Conservation (phyloP, 164 flowering plant genomes). For the Piper betle region DNA sequence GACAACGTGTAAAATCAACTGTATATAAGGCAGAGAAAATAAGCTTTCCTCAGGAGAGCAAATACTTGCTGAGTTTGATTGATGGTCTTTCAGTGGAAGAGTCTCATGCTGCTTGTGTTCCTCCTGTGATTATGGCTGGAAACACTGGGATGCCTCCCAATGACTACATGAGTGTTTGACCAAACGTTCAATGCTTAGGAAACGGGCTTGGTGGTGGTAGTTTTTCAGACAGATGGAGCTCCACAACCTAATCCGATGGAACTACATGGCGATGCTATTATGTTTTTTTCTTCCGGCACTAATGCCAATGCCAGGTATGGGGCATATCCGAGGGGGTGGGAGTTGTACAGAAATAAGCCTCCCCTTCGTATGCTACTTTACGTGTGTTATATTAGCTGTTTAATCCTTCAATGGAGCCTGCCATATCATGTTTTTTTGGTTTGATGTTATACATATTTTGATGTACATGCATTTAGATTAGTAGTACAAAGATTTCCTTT, state of each 20-base stretch:
- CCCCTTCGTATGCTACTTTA: too few species aligned
- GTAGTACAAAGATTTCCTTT: too few species aligned
- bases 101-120: slow-evolving; percentile 13
- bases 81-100: slow-evolving; percentile 34
- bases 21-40: slow-evolving; percentile 68
- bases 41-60: slow-evolving; percentile 45
- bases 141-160: slow-evolving; percentile 16
- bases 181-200: slow-evolving; percentile 11
- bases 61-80: slow-evolving; percentile 43
- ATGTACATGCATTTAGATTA: too few species aligned
- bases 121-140: slow-evolving; percentile 10
- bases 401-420: too few species aligned
- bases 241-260: slow-evolving; percentile 26
- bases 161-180: slow-evolving; percentile 18
- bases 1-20: slow-evolving; percentile 80
- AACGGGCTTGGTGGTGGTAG: slow-evolving; percentile 13
- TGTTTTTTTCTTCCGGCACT: too few species aligned
- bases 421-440: too few species aligned
- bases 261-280: slow-evolving; percentile 43
- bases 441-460: too few species aligned
- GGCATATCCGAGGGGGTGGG: background rate
- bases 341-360: background rate
- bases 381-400: background rate
- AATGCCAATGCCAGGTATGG: background rate
- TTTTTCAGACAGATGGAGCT: slow-evolving; percentile 15